These are phyloP conservation scores for Xylariaceae sp. DNA, from an alignment of 2,329 filamentous ascomycete genomes.

Conservation along the genomic window DNA sequence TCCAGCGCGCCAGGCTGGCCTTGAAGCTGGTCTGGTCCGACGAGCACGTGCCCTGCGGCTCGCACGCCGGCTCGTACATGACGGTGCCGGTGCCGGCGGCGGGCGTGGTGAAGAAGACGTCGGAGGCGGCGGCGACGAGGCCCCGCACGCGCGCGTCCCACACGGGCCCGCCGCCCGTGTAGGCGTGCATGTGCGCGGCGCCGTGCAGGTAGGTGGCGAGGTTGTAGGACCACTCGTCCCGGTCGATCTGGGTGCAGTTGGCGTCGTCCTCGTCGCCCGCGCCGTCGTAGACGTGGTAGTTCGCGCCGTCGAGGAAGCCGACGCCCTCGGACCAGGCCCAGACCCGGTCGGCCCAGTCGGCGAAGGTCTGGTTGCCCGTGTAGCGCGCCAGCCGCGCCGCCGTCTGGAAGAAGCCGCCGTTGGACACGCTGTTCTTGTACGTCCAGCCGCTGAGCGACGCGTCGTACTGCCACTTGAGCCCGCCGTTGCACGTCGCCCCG, in stretches of 20 bases:
- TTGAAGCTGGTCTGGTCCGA: slow-evolving; percentile 31
- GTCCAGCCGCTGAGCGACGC: slow-evolving; percentile 56
- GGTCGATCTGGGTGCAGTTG: slow-evolving; percentile 46
- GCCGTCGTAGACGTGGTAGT: slow-evolving; percentile 55
- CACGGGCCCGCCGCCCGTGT: slow-evolving; percentile 28
- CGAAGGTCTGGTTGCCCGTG: slow-evolving; percentile 72
- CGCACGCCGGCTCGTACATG: slow-evolving; percentile 52
- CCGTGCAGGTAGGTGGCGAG: slow-evolving; percentile 26
- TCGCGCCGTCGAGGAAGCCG: slow-evolving; percentile 43
- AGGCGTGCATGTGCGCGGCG: slow-evolving; percentile 30
- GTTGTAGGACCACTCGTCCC: slow-evolving; percentile 34
- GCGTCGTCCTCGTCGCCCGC: slow-evolving; percentile 31
- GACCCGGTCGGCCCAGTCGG: slow-evolving; percentile 64
- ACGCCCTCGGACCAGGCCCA: slow-evolving; percentile 54
- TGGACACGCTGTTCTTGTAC: slow-evolving; percentile 61
- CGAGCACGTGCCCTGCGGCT: slow-evolving; percentile 28
- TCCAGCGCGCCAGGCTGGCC: slow-evolving; percentile 39
- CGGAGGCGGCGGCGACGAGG: slow-evolving; percentile 31
- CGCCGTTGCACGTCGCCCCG: slow-evolving; percentile 47
- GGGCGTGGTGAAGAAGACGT: slow-evolving; percentile 39
- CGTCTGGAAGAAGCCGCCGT: slow-evolving; percentile 65
- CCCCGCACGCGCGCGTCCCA: slow-evolving; percentile 40
- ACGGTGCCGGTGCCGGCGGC: slow-evolving; percentile 29
- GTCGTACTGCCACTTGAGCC: slow-evolving; percentile 61
- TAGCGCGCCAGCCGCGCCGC: slow-evolving; percentile 69